Conservation (phyloP, 805 yeast genomes). For the Saccharomycopsis sp. region DNA sequence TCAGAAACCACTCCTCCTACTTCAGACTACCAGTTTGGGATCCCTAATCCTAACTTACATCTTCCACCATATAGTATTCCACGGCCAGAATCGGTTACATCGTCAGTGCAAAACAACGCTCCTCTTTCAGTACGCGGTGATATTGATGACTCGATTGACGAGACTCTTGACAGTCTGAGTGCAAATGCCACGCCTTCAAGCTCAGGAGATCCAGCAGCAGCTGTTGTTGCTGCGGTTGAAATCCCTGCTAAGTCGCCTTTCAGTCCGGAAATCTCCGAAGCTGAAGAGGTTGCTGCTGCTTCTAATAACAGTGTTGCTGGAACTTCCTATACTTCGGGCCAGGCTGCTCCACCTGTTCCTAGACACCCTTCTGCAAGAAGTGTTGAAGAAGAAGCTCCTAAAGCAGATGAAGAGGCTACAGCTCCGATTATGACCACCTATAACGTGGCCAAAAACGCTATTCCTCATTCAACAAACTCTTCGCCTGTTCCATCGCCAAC, state of each 20-base stretch:
- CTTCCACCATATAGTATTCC: constrained; percentile 29
- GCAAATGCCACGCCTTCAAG: constrained; percentile 10
- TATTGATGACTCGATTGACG: constrained; percentile 31
- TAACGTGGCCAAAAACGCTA: neutral
- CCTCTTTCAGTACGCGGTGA: constrained; percentile 87
- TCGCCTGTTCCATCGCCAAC: constrained; percentile 1
- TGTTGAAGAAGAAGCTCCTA: neutral
- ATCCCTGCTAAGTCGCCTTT: constrained; percentile 20
- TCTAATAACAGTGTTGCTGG: constrained; percentile 14
- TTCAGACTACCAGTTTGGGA: constrained; percentile 20
- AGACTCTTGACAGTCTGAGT: constrained; percentile 5
- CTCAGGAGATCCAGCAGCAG: constrained; percentile 19
- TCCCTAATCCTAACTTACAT: constrained; percentile 28
- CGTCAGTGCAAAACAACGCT: constrained; percentile 88
- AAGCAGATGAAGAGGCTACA: neutral
- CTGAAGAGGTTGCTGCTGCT: constrained; percentile 2
- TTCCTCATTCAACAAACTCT: neutral
- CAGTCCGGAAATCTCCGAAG: constrained; percentile 21
- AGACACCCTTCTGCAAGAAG: neutral
- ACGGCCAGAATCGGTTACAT: constrained; percentile 76
- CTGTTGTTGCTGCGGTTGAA: constrained; percentile 25
- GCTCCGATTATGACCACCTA: neutral
- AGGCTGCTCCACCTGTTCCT: neutral
- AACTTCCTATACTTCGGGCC: constrained; percentile 10
- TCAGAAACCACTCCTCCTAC: constrained; percentile 23